phyloP scores from a whole-genome alignment of 208 protist species.

The Tritrichomonas musculus region DNA sequence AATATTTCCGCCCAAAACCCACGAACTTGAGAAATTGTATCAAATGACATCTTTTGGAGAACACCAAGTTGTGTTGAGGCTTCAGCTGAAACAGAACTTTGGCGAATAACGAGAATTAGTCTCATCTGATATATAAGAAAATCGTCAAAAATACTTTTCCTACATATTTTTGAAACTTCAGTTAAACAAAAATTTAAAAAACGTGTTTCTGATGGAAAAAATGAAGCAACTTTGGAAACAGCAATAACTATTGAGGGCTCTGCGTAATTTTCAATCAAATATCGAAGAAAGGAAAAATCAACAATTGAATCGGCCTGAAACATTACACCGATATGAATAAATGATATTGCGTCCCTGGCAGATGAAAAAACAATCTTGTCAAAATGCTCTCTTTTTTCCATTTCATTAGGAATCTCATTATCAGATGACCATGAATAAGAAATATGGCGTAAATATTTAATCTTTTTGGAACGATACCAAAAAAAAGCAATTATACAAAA shows the following conservation, averaged over 20 bases:
- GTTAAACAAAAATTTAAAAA: background rate
- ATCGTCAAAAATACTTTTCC: background rate
- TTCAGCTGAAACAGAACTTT: background rate
- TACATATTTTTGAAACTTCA: background rate
- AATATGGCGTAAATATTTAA: background rate
- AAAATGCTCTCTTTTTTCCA: background rate
- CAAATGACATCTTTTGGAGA: background rate
- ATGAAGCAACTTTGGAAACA: background rate
- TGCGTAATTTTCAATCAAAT: background rate
- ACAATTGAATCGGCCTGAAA: background rate
- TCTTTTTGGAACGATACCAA: background rate
- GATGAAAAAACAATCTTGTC: background rate
- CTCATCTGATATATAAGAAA: background rate
- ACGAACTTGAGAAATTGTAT: background rate
- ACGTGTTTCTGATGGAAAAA: background rate
- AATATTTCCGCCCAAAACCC: background rate
- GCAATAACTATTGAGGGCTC: background rate
- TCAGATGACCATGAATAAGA: background rate
- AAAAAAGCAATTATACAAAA: background rate
- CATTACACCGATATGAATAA: background rate
- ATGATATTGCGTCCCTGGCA: background rate
- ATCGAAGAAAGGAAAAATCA: conserved; percentile 29
- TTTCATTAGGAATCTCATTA: background rate
- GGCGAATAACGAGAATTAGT: background rate
- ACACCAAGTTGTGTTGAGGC: background rate